A percentile compares a stretch with the other conserved stretches of the same genome.
phyloP scores from a whole-genome alignment of 306 rosid genomes.

The Citrullus amarus region DNA sequence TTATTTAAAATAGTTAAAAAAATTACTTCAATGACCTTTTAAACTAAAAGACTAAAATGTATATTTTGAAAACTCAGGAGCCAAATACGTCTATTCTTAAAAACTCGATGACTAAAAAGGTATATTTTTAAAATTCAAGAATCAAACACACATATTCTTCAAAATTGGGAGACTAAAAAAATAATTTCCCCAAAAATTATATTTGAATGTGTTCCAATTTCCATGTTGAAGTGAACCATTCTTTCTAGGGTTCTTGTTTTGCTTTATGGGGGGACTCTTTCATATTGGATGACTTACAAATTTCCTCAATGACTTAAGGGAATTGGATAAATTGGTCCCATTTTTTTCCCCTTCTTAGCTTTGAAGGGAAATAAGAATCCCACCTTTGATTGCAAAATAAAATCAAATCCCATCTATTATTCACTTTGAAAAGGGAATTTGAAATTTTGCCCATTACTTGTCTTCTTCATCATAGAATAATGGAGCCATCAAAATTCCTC shows the following conservation, averaged over 20 bases:
- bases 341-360: neutral
- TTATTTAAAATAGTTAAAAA: no score
- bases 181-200: neutral
- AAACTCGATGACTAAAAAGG: no score
- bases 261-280: neutral
- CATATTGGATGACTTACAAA: neutral
- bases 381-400: neutral
- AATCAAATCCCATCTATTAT: neutral
- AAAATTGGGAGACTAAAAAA: no score
- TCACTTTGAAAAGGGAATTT: neutral
- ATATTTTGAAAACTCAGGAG: no score
- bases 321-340: neutral
- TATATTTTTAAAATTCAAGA: no score
- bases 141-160: no score
- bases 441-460: neutral
- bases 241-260: neutral
- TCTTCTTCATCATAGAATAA: constrained; percentile 3
- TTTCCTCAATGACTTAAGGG: neutral
- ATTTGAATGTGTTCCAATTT: neutral
- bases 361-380: neutral
- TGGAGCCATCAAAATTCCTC: constrained; percentile 3
- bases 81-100: no score
- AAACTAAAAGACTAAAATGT: no score
- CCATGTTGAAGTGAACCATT: neutral
- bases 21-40: no score